phyloP scores from a whole-genome alignment of 108 stramenopile genomes.

The Skeletonema marinoi region DNA sequence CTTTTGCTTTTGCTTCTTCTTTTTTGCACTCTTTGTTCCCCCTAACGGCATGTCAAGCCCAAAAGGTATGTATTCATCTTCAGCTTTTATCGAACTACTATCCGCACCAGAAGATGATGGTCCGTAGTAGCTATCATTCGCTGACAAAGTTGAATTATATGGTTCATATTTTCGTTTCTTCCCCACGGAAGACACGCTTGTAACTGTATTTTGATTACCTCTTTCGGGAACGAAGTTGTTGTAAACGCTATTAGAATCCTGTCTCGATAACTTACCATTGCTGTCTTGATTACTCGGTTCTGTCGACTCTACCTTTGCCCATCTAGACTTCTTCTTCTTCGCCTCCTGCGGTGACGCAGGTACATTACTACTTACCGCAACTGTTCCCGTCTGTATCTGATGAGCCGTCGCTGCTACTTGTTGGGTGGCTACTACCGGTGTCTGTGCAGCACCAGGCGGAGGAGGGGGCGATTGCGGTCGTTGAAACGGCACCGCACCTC shows the following conservation, averaged over 20 bases:
- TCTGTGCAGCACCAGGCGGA: conserved; percentile 33
- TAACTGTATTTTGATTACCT: not conserved
- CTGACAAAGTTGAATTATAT: conserved; percentile 17
- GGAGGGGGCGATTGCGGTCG: conserved; percentile 53
- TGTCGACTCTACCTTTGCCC: conserved; percentile 2
- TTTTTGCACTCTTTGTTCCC: conserved; percentile 2
- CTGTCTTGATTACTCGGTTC: conserved; percentile 5
- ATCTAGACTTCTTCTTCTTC: conserved; percentile 17
- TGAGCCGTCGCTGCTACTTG: conserved; percentile 6
- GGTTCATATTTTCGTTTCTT: conserved; percentile 23
- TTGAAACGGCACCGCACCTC: conserved; percentile 41
- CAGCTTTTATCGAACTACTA: conserved; percentile 1
- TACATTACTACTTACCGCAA: not conserved
- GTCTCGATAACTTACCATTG: conserved; percentile 2
- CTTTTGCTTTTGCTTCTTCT: conserved; percentile 29
- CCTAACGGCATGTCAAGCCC: conserved; percentile 19
- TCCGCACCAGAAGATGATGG: conserved; percentile 13
- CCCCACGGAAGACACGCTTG: conserved; percentile 8
- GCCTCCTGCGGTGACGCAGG: not conserved
- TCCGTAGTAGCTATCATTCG: conserved; percentile 42
- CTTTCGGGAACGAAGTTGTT: conserved; percentile 39
- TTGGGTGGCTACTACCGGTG: conserved; percentile 14
- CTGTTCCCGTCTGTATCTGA: conserved; percentile 6
- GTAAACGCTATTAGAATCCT: not conserved
- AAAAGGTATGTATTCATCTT: conserved; percentile 26